phyloP scores from a whole-genome alignment of 805 yeast species.

The Maudiozyma barnettii region DNA sequence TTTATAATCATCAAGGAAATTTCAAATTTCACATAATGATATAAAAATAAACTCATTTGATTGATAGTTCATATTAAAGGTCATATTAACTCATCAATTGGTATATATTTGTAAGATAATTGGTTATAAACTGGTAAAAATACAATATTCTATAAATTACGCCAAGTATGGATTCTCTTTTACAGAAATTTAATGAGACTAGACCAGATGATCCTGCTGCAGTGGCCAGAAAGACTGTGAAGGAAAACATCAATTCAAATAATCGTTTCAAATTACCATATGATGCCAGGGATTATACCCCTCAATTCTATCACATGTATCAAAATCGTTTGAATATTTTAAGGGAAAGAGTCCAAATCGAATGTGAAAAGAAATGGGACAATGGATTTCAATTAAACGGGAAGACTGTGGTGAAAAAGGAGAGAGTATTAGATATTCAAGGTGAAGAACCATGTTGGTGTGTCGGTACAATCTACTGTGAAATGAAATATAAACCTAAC shows the following conservation, averaged over 20 bases:
- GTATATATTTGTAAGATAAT: too few species aligned
- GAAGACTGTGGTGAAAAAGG: constrained; percentile 31
- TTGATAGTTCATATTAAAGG: too few species aligned
- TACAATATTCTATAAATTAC: background rate
- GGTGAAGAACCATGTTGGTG: constrained; percentile 56
- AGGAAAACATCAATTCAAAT: constrained; percentile 7
- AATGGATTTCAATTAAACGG: constrained; percentile 33
- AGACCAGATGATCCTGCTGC: constrained; percentile 8
- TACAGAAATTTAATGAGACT: constrained; percentile 9
- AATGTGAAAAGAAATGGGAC: constrained; percentile 50
- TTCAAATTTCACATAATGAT: too few species aligned
- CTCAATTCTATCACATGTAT: constrained; percentile 53
- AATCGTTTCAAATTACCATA: constrained; percentile 21
- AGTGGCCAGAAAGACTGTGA: constrained; percentile 10
- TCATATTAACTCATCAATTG: too few species aligned
- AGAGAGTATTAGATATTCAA: constrained; percentile 35
- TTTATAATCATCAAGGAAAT: too few species aligned
- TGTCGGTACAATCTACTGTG: constrained; percentile 77
- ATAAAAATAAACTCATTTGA: too few species aligned
- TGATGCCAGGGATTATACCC: constrained; percentile 36
- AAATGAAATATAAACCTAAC: constrained; percentile 77
- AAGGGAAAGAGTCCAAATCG: constrained; percentile 37
- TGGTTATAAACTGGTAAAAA: background rate
- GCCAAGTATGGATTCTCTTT: constrained; percentile 9
- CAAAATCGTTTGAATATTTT: constrained; percentile 41